These are phyloP conservation scores for Chrysosporium keratinophilum DNA, from an alignment of 2,329 filamentous ascomycete species.

Conservation along the genomic window DNA sequence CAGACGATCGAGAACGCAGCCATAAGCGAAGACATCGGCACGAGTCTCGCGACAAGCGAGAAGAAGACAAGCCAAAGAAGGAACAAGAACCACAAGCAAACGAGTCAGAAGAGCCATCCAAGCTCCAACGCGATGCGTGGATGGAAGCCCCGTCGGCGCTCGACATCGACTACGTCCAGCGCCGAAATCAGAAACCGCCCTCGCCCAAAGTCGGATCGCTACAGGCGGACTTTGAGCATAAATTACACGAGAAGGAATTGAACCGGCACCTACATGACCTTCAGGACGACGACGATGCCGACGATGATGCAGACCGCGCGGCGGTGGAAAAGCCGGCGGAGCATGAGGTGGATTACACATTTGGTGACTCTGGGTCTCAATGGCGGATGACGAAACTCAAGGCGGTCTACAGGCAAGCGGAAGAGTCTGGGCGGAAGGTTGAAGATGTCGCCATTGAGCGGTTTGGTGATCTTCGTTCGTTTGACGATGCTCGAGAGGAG, in stretches of 20 bases:
- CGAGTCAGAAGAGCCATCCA: conserved; percentile 38
- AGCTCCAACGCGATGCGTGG: conserved; percentile 70
- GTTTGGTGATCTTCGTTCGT: conserved; percentile 69
- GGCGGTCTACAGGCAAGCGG: conserved; percentile 67
- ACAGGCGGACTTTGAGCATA: conserved; percentile 53
- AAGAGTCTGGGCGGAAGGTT: conserved; percentile 59
- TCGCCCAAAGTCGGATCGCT: conserved; percentile 33
- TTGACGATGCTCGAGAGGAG: conserved; percentile 89
- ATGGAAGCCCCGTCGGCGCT: conserved; percentile 81
- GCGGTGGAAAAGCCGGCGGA: conserved; percentile 38
- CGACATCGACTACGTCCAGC: conserved; percentile 63
- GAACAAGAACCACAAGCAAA: conserved; percentile 14
- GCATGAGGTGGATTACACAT: conserved; percentile 64
- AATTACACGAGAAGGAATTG: conserved; percentile 69
- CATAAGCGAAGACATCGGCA: conserved; percentile 40
- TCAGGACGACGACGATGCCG: conserved; percentile 34
- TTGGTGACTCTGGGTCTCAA: conserved; percentile 79
- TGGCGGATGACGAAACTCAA: conserved; percentile 97
- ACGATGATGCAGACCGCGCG: conserved; percentile 29
- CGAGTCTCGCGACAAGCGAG: conserved; percentile 36
- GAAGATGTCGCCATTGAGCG: conserved; percentile 77
- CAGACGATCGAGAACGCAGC: conserved; percentile 37
- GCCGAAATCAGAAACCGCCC: conserved; percentile 50
- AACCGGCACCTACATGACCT: conserved; percentile 60
- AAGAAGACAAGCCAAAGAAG: conserved; percentile 15